phyloP scores from a whole-genome alignment of 345 rosid genomes.

The Fremontodendron californicum region DNA sequence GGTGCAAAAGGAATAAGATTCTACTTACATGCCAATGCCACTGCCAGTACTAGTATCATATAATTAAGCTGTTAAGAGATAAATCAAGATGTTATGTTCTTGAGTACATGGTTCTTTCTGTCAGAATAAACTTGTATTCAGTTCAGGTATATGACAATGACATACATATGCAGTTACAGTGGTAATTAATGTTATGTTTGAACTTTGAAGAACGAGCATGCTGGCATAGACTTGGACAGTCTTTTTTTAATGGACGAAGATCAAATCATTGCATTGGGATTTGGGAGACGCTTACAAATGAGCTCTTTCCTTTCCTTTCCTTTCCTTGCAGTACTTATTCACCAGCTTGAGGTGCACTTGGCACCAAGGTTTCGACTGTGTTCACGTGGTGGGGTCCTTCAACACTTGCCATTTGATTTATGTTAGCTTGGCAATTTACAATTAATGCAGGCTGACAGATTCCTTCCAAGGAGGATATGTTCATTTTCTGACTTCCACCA shows the following conservation, averaged over 20 bases:
- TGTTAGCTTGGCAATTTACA: conserved; percentile 26
- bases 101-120: background rate
- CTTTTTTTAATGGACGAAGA: background rate
- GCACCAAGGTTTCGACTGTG: conserved; percentile 15
- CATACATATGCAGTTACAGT: background rate
- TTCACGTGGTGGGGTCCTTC: conserved; percentile 18
- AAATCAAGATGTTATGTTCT: background rate
- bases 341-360: conserved; percentile 20
- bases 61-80: background rate
- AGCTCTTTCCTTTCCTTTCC: no score
- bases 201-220: background rate
- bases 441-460: conserved; percentile 31
- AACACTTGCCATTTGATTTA: conserved; percentile 7
- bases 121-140: background rate
- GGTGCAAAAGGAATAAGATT: no score
- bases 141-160: background rate
- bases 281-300: no score
- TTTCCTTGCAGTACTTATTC: conserved; percentile 14
- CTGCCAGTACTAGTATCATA: background rate
- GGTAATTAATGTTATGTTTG: no score
- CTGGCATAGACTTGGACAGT: background rate
- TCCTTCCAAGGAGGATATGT: conserved; percentile 28
- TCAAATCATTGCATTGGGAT: background rate
- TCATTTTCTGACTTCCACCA: conserved; percentile 32
- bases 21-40: background rate